Percentiles rank a stretch among this genome's conserved stretches.
Evolutionary conservation across 2,329 filamentous ascomycete species (phyloP).

Genomic region (Fusarium illudens): DNA sequence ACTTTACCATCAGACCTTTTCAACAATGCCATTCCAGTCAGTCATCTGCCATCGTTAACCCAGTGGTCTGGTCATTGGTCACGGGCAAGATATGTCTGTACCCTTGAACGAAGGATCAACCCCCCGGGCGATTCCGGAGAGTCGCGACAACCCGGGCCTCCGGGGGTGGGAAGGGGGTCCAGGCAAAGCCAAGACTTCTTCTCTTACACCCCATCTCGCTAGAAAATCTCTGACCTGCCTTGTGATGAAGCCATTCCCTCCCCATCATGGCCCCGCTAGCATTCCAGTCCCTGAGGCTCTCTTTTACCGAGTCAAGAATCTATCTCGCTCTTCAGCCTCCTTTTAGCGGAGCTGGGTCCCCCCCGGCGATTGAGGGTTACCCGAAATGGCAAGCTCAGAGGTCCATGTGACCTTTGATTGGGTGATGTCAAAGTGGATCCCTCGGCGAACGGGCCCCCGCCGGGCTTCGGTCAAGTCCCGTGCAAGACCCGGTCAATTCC

Average conservation of each 20-base stretch:
- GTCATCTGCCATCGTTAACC: neutral
- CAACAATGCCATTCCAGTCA: neutral
- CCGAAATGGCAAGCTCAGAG: slow-evolving; percentile 12
- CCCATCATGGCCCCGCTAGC: neutral
- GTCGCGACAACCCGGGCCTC: neutral
- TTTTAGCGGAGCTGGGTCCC: neutral
- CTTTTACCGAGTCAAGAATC: neutral
- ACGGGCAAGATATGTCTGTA: neutral
- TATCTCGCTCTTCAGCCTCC: neutral
- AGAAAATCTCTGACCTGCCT: neutral
- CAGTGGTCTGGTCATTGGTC: neutral
- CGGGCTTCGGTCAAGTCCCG: neutral
- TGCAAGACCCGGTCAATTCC: neutral
- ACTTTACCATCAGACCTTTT: neutral
- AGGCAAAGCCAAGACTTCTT: too few relatives aligned
- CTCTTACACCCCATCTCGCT: neutral
- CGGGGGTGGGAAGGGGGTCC: too few relatives aligned
- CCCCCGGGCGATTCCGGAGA: neutral
- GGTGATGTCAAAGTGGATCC: neutral
- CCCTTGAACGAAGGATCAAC: neutral
- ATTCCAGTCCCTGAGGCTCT: neutral
- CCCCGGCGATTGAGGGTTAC: too few relatives aligned
- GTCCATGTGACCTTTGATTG: slow-evolving; percentile 12
- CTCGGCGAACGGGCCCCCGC: neutral
- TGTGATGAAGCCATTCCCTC: neutral